phyloP scores from a whole-genome alignment of 306 rosid species.

The Dryas octopetala region DNA sequence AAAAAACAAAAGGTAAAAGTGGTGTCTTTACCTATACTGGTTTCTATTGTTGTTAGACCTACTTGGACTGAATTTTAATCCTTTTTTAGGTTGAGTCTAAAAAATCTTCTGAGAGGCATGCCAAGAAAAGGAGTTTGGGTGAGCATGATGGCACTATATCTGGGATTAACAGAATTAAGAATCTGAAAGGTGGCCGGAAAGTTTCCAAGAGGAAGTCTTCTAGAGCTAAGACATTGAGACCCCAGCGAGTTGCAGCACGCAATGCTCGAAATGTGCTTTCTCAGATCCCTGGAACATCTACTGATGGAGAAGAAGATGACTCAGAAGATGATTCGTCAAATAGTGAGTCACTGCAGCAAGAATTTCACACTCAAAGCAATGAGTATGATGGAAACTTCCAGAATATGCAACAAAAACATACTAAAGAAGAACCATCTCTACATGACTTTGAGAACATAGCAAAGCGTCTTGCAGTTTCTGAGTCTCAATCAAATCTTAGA shows the following conservation, averaged over 20 bases:
- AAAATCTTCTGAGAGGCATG: constrained; percentile 66
- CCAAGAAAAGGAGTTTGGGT: constrained; percentile 68
- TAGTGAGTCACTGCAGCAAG: constrained; percentile 36
- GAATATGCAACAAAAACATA: constrained; percentile 28
- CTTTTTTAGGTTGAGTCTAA: constrained; percentile 48
- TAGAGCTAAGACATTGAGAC: constrained; percentile 53
- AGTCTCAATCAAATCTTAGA: constrained; percentile 40
- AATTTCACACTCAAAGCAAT: constrained; percentile 38
- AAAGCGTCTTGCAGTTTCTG: constrained; percentile 41
- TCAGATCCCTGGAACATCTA: constrained; percentile 56
- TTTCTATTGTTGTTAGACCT: constrained; percentile 23
- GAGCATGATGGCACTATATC: constrained; percentile 51
- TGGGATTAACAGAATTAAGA: constrained; percentile 51
- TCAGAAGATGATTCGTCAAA: constrained; percentile 62
- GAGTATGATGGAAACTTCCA: constrained; percentile 43
- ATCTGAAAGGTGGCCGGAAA: constrained; percentile 44
- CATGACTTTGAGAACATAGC: constrained; percentile 33
- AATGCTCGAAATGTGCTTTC: constrained; percentile 72
- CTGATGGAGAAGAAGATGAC: constrained; percentile 56
- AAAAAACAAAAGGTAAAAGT: constrained; percentile 52
- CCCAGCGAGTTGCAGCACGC: constrained; percentile 72
- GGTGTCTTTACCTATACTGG: constrained; percentile 17
- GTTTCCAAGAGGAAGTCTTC: constrained; percentile 54
- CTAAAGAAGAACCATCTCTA: constrained; percentile 31
- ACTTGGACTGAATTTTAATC: constrained; percentile 26